phyloP scores from a whole-genome alignment of 768 basidiomycete genomes.

The Lenzites betulinus region DNA sequence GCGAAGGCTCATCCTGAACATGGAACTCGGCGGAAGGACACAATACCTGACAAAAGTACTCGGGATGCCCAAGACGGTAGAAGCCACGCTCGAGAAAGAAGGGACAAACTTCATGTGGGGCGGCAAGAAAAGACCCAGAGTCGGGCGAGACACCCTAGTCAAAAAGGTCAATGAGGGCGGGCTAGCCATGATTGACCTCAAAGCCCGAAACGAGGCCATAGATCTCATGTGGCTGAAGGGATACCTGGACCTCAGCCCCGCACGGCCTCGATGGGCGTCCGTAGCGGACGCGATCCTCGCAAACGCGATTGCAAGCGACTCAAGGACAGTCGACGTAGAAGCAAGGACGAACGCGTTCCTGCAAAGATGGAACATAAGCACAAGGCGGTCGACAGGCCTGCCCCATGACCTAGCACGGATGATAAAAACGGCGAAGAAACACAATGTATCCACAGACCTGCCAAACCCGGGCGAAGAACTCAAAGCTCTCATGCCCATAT shows the following conservation, averaged over 20 bases:
- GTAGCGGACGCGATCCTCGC: slow-evolving; percentile 5
- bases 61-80: slow-evolving; percentile 23
- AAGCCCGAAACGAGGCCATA: no score
- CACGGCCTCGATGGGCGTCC: slow-evolving; percentile 10
- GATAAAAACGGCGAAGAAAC: not conserved
- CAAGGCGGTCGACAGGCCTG: not conserved
- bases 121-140: not conserved
- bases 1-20: not conserved
- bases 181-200: not conserved
- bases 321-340: not conserved
- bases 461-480: not conserved
- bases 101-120: not conserved
- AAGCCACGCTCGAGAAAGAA: not conserved
- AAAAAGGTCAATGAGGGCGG: not conserved
- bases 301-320: not conserved
- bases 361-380: not conserved
- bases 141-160: not conserved
- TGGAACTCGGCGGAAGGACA: slow-evolving; percentile 15
- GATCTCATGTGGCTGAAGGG: slow-evolving; percentile 16
- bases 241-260: not conserved
- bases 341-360: not conserved
- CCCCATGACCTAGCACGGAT: not conserved
- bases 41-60: slow-evolving; percentile 23
- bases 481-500: not conserved
- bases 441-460: not conserved